Conservation (phyloP, 495 filamentous ascomycete genomes). For the Penicillium ochrochloron region DNA sequence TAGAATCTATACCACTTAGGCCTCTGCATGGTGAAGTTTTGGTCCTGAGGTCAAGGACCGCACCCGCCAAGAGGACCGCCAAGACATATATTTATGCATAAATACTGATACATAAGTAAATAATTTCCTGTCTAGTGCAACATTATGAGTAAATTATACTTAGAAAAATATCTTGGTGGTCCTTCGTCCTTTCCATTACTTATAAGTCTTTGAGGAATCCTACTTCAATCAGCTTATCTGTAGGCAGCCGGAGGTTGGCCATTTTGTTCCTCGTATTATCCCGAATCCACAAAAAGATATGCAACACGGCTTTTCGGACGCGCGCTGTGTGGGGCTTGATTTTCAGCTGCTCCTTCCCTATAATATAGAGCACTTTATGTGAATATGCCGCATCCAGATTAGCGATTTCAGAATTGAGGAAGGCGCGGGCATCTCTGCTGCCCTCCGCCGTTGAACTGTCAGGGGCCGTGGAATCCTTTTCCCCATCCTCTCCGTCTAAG, state of each 20-base stretch:
- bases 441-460: background rate
- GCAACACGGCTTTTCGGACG: conserved; percentile 52
- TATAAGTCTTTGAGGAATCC: conserved; percentile 65
- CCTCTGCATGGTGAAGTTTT: no score
- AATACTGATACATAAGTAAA: no score
- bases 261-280: conserved; percentile 72
- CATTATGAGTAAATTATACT: no score
- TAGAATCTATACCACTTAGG: no score
- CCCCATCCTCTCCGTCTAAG: background rate
- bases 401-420: background rate
- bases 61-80: no score
- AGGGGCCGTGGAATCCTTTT: background rate
- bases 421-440: conserved; percentile 8
- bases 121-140: no score
- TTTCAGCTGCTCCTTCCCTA: conserved; percentile 74
- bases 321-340: conserved; percentile 51
- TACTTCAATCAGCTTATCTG: conserved; percentile 68
- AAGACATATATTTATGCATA: no score
- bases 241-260: conserved; percentile 60
- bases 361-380: conserved; percentile 68
- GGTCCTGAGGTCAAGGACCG: no score
- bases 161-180: no score
- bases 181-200: no score
- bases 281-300: conserved; percentile 67
- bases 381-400: conserved; percentile 61